phyloP scores from a whole-genome alignment of 2,329 filamentous ascomycete species.

The Aspergillus costaricaensis region DNA sequence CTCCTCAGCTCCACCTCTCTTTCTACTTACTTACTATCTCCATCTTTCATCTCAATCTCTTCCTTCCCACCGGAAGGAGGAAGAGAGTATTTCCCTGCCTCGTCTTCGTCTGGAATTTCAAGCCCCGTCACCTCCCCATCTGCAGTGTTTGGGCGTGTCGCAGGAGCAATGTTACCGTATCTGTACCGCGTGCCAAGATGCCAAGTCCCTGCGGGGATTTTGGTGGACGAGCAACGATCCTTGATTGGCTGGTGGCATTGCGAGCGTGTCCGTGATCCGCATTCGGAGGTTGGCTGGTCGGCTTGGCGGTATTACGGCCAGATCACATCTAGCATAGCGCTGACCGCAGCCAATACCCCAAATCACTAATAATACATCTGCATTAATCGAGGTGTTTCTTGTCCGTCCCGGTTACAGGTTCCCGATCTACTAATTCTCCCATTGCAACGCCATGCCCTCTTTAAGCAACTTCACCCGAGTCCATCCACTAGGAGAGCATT shows the following conservation, averaged over 20 bases:
- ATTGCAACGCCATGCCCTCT: too few relatives aligned
- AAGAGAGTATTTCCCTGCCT: neutral
- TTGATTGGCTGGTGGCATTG: slow-evolving; percentile 14
- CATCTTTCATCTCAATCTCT: neutral
- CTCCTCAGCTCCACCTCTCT: neutral
- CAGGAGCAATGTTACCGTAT: slow-evolving; percentile 12
- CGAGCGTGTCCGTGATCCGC: slow-evolving; percentile 20
- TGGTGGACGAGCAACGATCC: neutral
- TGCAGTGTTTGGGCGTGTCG: neutral
- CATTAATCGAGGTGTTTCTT: too few relatives aligned
- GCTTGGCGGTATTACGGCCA: slow-evolving; percentile 22
- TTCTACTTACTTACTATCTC: neutral
- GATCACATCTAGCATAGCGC: slow-evolving; percentile 1
- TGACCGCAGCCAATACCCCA: neutral
- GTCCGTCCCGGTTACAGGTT: too few relatives aligned
- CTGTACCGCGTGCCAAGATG: slow-evolving; percentile 22
- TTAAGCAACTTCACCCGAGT: too few relatives aligned
- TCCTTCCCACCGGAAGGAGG: neutral
- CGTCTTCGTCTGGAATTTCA: neutral
- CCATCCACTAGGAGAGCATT: too few relatives aligned
- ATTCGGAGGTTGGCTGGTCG: slow-evolving; percentile 20
- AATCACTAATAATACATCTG: neutral
- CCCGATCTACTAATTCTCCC: too few relatives aligned
- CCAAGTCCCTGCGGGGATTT: slow-evolving; percentile 25
- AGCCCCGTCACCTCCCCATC: neutral